phyloP scores from a whole-genome alignment of 2,329 filamentous ascomycete species.

The Aureobasidium musti region DNA sequence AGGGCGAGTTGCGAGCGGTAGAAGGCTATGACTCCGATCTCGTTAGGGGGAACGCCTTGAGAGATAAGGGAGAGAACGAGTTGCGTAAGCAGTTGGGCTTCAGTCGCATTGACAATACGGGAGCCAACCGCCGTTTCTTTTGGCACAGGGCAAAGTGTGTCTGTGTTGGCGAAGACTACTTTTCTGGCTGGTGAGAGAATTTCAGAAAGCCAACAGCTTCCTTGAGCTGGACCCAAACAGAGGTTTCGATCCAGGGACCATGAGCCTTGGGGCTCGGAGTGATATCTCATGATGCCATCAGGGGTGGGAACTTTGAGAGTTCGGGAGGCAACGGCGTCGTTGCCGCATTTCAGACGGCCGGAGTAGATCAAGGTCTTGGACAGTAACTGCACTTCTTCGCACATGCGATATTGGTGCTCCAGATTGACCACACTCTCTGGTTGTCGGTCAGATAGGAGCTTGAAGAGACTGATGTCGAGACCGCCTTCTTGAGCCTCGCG shows the following conservation, averaged over 20 bases:
- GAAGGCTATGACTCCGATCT: slow-evolving; percentile 94
- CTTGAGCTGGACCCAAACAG: slow-evolving; percentile 56
- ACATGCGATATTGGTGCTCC: slow-evolving; percentile 98
- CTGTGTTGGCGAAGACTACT: slow-evolving; percentile 88
- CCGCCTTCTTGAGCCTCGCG: slow-evolving; percentile 83
- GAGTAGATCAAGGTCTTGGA: slow-evolving; percentile 92
- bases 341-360: slow-evolving; percentile 89
- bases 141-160: slow-evolving; percentile 64
- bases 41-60: slow-evolving; percentile 69
- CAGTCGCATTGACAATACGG: slow-evolving; percentile 84
- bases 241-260: slow-evolving; percentile 40
- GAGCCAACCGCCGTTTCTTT: slow-evolving; percentile 77
- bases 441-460: slow-evolving; percentile 84
- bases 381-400: slow-evolving; percentile 91
- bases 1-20: slow-evolving; percentile 90
- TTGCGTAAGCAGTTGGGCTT: slow-evolving; percentile 75
- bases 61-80: slow-evolving; percentile 77
- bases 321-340: slow-evolving; percentile 67
- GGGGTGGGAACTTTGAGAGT: slow-evolving; percentile 65
- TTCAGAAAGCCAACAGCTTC: slow-evolving; percentile 73
- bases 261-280: slow-evolving; percentile 33
- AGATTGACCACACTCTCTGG: slow-evolving; percentile 86
- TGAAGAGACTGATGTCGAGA: slow-evolving; percentile 90
- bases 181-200: slow-evolving; percentile 69
- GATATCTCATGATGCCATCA: slow-evolving; percentile 41